Evolutionary conservation across 306 rosid species (phyloP).

Genomic region (Quercus berberidifolia): DNA sequence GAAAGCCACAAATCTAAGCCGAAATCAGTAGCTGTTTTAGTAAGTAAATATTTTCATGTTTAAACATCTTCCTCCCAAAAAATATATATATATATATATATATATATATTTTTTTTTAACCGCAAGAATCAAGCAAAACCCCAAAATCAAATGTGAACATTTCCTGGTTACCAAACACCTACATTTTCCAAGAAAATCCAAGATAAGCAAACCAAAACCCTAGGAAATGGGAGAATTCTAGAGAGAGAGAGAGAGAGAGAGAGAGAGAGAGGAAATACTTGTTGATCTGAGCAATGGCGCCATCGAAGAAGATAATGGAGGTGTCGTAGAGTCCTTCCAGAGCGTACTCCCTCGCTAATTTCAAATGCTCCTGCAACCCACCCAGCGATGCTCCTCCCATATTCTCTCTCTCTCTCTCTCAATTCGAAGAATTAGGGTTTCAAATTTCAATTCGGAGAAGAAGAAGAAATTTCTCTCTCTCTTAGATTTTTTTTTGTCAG

Average conservation of each 20-base stretch:
- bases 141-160: neutral
- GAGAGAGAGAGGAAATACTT: constrained; percentile 44
- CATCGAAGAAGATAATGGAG: constrained; percentile 93
- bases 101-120: too few species aligned
- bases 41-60: neutral
- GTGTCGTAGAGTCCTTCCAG: constrained; percentile 90
- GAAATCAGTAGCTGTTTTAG: neutral
- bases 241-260: neutral
- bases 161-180: neutral
- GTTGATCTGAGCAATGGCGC: constrained; percentile 97
- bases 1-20: neutral
- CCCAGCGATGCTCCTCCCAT: constrained; percentile 64
- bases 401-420: neutral
- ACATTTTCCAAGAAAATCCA: constrained; percentile 10
- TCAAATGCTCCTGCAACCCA: constrained; percentile 91
- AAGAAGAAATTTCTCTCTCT: constrained; percentile 5
- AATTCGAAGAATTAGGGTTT: neutral
- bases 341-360: constrained; percentile 91
- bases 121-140: neutral
- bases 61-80: neutral
- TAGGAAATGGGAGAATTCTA: neutral
- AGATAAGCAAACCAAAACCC: neutral
- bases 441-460: neutral
- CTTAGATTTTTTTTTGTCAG: neutral
- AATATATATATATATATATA: too few species aligned